These are phyloP conservation scores for Aspergillus sclerotialis DNA, from an alignment of 2,329 filamentous ascomycete species.

Conservation along the genomic window DNA sequence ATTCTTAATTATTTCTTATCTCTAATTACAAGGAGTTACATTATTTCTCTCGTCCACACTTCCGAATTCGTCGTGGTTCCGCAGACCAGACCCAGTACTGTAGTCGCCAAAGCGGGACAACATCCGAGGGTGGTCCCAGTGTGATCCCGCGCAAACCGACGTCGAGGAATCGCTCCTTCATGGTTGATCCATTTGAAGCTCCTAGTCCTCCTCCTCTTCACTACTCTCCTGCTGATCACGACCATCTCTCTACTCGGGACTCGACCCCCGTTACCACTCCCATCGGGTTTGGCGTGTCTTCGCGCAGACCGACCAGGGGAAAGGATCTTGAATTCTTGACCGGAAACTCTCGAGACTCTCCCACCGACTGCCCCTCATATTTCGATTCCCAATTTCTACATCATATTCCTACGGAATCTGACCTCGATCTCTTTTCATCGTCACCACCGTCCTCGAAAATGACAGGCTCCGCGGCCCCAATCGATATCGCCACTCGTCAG, in stretches of 20 bases:
- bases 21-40: conserved; percentile 10
- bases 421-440: conserved; percentile 35
- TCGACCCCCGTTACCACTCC: conserved; percentile 43
- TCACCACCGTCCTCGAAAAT: conserved; percentile 35
- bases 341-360: conserved; percentile 29
- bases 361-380: conserved; percentile 24
- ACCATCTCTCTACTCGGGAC: conserved; percentile 46
- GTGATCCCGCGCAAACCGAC: conserved; percentile 25
- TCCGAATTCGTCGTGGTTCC: conserved; percentile 24
- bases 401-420: conserved; percentile 25
- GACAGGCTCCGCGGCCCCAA: conserved; percentile 49
- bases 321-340: conserved; percentile 39
- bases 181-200: conserved; percentile 47
- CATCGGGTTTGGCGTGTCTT: conserved; percentile 39
- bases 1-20: conserved; percentile 2
- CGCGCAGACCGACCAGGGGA: conserved; percentile 39
- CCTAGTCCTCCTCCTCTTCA: conserved; percentile 41
- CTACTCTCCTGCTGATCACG: conserved; percentile 45
- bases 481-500: conserved; percentile 54
- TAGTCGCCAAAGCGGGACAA: conserved; percentile 30
- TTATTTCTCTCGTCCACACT: conserved; percentile 19
- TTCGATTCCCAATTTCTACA: conserved; percentile 21
- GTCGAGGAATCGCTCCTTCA: conserved; percentile 32
- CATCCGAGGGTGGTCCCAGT: conserved; percentile 29
- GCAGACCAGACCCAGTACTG: conserved; percentile 11